These are phyloP conservation scores for Zelonia costaricensis DNA, from an alignment of 208 protist species.

Conservation along the genomic window DNA sequence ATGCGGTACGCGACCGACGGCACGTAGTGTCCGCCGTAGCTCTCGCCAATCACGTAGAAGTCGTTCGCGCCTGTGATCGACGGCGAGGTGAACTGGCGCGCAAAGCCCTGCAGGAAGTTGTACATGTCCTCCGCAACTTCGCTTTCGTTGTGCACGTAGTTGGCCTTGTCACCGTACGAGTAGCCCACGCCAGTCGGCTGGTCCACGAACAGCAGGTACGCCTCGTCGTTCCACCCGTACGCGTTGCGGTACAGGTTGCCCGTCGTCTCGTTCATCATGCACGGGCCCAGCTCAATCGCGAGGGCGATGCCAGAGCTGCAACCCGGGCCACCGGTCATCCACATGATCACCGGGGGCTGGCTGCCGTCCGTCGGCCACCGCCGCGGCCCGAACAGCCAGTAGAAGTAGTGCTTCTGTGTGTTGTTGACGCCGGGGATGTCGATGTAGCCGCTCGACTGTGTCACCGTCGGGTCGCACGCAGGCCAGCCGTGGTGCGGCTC, in stretches of 20 bases:
- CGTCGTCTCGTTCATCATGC: conserved; percentile 56
- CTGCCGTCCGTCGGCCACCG: conserved; percentile 35
- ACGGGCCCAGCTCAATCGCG: conserved; percentile 82
- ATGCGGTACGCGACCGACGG: conserved; percentile 51
- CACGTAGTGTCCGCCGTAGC: conserved; percentile 85
- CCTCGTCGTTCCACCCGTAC: conserved; percentile 82
- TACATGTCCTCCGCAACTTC: conserved; percentile 90
- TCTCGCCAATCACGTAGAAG: conserved; percentile 87
- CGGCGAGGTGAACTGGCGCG: conserved; percentile 34
- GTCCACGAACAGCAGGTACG: conserved; percentile 91
- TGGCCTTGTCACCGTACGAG: conserved; percentile 53
- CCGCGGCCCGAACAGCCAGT: conserved; percentile 87
- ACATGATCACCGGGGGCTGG: conserved; percentile 73
- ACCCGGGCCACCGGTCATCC: conserved; percentile 92
- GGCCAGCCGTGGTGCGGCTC: conserved; percentile 27
- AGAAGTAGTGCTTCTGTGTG: conserved; percentile 81
- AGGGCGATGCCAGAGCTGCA: conserved; percentile 76
- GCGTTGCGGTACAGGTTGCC: conserved; percentile 54
- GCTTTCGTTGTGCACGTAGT: conserved; percentile 68
- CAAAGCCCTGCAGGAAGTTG: conserved; percentile 79
- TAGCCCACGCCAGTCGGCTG: conserved; percentile 91
- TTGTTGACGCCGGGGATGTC: conserved; percentile 50
- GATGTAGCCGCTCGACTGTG: conserved; percentile 81
- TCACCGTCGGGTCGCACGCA: conserved; percentile 41
- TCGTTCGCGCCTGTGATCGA: conserved; percentile 57